Base-by-base conservation (phyloP, 805 yeast species). In the Pichia nanzhaoensis region DNA sequence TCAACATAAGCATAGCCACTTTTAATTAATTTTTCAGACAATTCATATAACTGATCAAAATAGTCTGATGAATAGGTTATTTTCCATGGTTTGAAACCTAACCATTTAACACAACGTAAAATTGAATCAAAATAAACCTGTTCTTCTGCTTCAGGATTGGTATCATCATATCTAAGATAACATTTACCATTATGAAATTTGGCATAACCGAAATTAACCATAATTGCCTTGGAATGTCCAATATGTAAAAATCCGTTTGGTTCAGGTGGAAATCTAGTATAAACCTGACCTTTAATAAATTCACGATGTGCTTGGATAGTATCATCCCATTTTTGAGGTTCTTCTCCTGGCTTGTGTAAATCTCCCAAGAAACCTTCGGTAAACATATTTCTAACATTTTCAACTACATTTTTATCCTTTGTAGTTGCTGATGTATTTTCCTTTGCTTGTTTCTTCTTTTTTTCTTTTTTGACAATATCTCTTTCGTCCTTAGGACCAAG, bases 61-160 rank as follows among this genome's bases (percentile, higher is more conserved):
- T 93, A 88, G 67, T 93, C 99, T 18, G 95, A 85, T 5, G 98
- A 91, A 66, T 93, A 89, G 5, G 99, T 93, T 57, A 91, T 77
- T 62, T 87, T 86, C 87, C 87, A 90, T 28, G 99, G 99, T 53
- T 71, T 65, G 61, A 87, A 93, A 16, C 99, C 99, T 50, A 93
- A 74, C 99, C 99, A 93, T 49, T 74, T 73, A 42, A 93, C 84
- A 78, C 91, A 86, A 51, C 80, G 81, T 59, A 78, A 70, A 50
- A 93, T 93, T 39, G 95, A 81, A 53, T 78, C 80, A 65, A 93
- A 88, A 63, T 84, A 93, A 45, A 79, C 78, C 55, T 89, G 96
- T 55, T 93, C 97, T 68, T 93, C 99, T 37, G 97, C 96, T 67
- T 93, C 99, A 1, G 99, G 99, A 60, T 93, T 93, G 30, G 99